phyloP scores from a whole-genome alignment of 164 flowering plant species.

The Stephania japonica region DNA sequence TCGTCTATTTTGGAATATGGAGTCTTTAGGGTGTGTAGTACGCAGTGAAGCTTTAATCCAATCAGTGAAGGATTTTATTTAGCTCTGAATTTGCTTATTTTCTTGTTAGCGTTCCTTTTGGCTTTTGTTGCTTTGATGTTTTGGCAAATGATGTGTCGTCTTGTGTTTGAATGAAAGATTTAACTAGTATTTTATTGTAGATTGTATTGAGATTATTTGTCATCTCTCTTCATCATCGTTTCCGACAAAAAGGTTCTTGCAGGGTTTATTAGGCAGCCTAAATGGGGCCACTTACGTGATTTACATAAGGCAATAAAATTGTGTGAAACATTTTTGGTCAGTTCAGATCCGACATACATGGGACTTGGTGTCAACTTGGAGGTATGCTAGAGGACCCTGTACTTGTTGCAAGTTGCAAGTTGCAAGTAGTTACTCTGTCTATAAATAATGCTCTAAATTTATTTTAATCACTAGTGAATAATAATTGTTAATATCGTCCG shows the following conservation, averaged over 20 bases:
- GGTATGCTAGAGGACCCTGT: slow-evolving; percentile 24
- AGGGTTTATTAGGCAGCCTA: slow-evolving; percentile 60
- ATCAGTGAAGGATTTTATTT: neutral
- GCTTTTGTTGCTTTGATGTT: neutral
- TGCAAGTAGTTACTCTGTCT: neutral
- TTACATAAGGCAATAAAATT: slow-evolving; percentile 55
- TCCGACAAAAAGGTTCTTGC: slow-evolving; percentile 18
- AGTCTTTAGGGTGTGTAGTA: no score
- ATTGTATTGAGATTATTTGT: neutral
- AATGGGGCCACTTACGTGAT: slow-evolving; percentile 63
- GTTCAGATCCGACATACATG: slow-evolving; percentile 32
- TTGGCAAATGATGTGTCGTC: neutral
- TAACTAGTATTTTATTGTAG: neutral
- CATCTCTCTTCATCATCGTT: neutral
- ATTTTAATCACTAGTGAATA: neutral
- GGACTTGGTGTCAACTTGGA: slow-evolving; percentile 45
- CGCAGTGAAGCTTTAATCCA: neutral
- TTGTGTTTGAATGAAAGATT: neutral
- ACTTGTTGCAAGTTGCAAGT: neutral
- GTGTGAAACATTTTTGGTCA: slow-evolving; percentile 41
- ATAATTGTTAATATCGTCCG: neutral
- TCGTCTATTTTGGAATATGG: no score
- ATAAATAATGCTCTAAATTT: neutral
- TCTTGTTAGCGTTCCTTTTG: neutral
- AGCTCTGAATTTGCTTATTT: neutral